Conservation (phyloP, 352 stramenopile genomes). For the Bremia lactucae region DNA sequence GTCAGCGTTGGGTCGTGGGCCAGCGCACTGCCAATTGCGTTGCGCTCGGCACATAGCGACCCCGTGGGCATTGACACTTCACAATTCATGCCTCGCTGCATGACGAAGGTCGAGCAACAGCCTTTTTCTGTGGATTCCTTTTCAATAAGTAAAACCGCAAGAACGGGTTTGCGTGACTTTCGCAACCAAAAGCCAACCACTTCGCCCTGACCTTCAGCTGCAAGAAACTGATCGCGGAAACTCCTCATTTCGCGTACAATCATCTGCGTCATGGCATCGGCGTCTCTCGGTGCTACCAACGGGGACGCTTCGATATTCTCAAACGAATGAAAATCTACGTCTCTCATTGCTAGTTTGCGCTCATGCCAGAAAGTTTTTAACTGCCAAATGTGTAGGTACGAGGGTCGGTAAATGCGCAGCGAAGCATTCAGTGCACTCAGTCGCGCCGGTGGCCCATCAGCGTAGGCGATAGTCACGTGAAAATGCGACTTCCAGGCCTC, state of each 20-base stretch:
- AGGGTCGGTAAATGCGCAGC: conserved; percentile 89
- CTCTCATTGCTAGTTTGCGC: conserved; percentile 88
- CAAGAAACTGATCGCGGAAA: conserved; percentile 78
- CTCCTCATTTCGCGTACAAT: conserved; percentile 90
- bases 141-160: conserved; percentile 94
- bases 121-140: conserved; percentile 43
- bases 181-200: conserved; percentile 95
- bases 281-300: conserved; percentile 69
- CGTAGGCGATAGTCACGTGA: conserved; percentile 93
- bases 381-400: conserved; percentile 97
- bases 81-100: conserved; percentile 97
- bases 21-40: conserved; percentile 96
- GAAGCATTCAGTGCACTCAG: conserved; percentile 94
- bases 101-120: conserved; percentile 35
- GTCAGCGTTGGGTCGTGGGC: conserved; percentile 88
- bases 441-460: conserved; percentile 91
- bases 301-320: conserved; percentile 95
- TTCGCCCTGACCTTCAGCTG: conserved; percentile 72
- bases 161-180: conserved; percentile 96
- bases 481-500: conserved; percentile 92
- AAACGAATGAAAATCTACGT: conserved; percentile 95
- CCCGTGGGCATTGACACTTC: conserved; percentile 95
- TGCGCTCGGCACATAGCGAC: conserved; percentile 94
- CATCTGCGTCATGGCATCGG: conserved; percentile 71
- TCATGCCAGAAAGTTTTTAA: conserved; percentile 99